These are phyloP conservation scores for Gossypium trilobum DNA, from an alignment of 441 rosid species.

Conservation along the genomic window DNA sequence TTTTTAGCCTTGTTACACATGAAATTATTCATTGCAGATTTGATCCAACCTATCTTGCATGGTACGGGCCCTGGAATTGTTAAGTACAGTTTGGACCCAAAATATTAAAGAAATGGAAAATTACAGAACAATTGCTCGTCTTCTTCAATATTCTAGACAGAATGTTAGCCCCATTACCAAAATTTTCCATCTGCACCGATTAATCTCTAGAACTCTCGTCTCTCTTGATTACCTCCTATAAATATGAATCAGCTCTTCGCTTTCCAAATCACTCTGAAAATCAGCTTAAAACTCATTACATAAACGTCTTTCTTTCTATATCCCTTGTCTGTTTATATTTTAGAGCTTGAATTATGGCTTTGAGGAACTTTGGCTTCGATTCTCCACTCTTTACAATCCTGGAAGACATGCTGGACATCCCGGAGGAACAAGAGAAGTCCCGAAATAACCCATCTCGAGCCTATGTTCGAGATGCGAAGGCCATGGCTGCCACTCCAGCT, in stretches of 20 bases:
- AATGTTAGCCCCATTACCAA: neutral
- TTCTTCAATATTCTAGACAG: constrained; percentile 15
- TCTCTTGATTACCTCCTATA: neutral
- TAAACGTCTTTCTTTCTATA: neutral
- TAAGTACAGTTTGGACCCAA: neutral
- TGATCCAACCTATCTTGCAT: neutral
- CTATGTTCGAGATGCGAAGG: constrained; percentile 46
- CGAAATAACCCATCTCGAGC: constrained; percentile 32
- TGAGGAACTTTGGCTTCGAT: constrained; percentile 29
- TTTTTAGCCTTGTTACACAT: neutral
- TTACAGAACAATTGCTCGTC: constrained; percentile 1
- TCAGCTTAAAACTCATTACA: no score
- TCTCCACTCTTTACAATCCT: constrained; percentile 25
- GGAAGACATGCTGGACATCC: constrained; percentile 34
- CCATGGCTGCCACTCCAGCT: constrained; percentile 63
- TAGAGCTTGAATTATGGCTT: constrained; percentile 20
- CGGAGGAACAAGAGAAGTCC: constrained; percentile 29
- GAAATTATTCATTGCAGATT: neutral
- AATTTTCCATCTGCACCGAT: neutral
- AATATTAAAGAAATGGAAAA: neutral
- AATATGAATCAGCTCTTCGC: neutral
- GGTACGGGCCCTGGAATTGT: neutral
- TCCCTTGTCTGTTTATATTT: neutral
- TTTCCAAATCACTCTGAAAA: neutral
- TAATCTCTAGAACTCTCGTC: constrained; percentile 11